A percentile compares a stretch with the other conserved stretches of the same genome.
Evolutionary conservation across 345 rosid genomes (phyloP).

Genomic region (Gossypium bickii): DNA sequence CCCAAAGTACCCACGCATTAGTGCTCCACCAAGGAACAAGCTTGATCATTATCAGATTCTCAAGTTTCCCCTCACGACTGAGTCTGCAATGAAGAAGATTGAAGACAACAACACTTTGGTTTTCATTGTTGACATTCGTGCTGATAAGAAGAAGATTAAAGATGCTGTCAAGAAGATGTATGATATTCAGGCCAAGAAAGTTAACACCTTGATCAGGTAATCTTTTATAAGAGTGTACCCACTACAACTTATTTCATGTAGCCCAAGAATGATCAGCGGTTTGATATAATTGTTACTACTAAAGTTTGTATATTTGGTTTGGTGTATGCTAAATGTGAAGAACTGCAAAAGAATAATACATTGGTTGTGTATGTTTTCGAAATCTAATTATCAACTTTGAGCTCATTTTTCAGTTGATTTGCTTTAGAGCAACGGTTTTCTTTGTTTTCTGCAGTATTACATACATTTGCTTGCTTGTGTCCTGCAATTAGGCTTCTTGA

Average conservation of each 20-base stretch:
- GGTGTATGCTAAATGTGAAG: background rate
- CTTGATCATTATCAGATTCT: conserved; percentile 88
- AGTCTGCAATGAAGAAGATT: conserved; percentile 92
- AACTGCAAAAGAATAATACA: background rate
- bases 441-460: background rate
- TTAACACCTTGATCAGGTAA: conserved; percentile 87
- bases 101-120: conserved; percentile 94
- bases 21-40: conserved; percentile 87
- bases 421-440: background rate
- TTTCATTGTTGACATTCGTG: conserved; percentile 90
- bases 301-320: background rate
- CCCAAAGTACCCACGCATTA: conserved; percentile 71
- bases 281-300: background rate
- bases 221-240: background rate
- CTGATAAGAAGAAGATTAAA: conserved; percentile 89
- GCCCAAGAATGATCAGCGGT: background rate
- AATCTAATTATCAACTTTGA: background rate
- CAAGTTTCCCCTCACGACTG: conserved; percentile 88
- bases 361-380: background rate
- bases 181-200: conserved; percentile 88
- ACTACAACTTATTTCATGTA: background rate
- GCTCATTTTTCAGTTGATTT: background rate
- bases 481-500: background rate
- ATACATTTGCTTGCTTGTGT: background rate
- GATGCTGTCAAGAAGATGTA: conserved; percentile 94